Evolutionary conservation across 768 basidiomycete genomes (phyloP), one percentile per base, ranked within the genome.

Genomic region (Cystofilobasidium capitatum): DNA sequence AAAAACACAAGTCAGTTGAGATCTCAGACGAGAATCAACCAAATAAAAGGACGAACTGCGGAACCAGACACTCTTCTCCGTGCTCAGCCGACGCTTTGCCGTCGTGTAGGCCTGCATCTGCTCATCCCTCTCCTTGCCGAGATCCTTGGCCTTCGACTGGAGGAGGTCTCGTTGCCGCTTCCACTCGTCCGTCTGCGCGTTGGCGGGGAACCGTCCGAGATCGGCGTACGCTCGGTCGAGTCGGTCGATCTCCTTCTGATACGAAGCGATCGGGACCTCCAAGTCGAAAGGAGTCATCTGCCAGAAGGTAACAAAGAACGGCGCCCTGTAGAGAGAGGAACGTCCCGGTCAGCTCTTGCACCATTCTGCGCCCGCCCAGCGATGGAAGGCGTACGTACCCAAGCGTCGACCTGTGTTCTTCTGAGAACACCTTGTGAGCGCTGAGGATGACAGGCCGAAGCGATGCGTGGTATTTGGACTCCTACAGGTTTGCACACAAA

Each of bases 251-350:
- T 91, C 88, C 73, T 88, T 86, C 54, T 89, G 86, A 70, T 98
- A 99, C 68, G 83, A 84, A 8, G 83, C 74, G 22, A 82, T 80
- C 0, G 93, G 91, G 16, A 89, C 87, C 0, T 84, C 79, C 39
- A 98, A 81, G 76, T 99, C 96, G 73, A 91, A 89, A 39, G 88
- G 87, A 0, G 90, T 88, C 61, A 98, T 78, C 76, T 97, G 93
- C 96, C 96, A 99, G 79, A 97, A 99, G 3, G 93, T 91, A 55
- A 89, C 78, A 74, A 92, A 97, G 79, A 99, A 98, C 2, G 86
- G 88, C 35, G 91, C 86, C 3, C 94, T 96, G 71, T 33, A 61
- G 51, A 64, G 20, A 2, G 55, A 10, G 44, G 35, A 29, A 12
- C 14, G 13, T 13, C 3, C 6, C 4, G 2, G 51, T 33, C 26